Conservation (phyloP, 2,329 filamentous ascomycete species). For the Monosporascus ibericus region DNA sequence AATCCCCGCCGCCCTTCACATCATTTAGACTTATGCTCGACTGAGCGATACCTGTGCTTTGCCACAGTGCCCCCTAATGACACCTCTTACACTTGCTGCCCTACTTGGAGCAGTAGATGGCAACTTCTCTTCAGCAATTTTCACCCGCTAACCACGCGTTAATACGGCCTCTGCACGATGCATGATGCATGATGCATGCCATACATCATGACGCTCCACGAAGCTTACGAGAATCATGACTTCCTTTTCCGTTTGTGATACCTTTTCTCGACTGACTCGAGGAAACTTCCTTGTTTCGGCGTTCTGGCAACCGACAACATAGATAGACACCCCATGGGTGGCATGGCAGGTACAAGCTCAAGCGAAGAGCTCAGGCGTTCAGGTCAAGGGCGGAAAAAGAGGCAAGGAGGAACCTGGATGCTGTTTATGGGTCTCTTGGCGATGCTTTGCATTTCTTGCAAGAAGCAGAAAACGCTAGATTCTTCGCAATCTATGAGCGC, state of each 20-base stretch:
- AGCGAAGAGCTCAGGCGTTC: conserved; percentile 15
- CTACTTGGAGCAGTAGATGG: background rate
- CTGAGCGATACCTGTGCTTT: background rate
- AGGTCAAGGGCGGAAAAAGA: background rate
- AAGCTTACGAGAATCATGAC: conserved; percentile 21
- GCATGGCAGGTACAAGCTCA: conserved; percentile 12
- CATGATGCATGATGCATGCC: background rate
- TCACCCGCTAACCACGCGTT: conserved; percentile 4
- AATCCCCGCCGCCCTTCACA: background rate
- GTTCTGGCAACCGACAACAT: conserved; percentile 16
- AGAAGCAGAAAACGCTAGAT: background rate
- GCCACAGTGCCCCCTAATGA: background rate
- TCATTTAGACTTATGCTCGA: background rate
- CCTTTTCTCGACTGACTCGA: conserved; percentile 6
- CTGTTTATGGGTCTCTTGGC: background rate
- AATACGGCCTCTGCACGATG: conserved; percentile 8
- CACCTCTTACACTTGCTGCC: background rate
- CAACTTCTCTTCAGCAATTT: background rate
- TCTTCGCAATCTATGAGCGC: background rate
- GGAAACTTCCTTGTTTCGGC: conserved; percentile 13
- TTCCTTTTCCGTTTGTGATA: conserved; percentile 11
- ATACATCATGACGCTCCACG: conserved; percentile 21
- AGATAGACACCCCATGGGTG: conserved; percentile 6
- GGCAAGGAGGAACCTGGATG: background rate
- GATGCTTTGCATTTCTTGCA: background rate